Evolutionary conservation across 2,329 filamentous ascomycete species (phyloP), one percentile per base, ranked within the genome.

Genomic region (Huntiella savannae): DNA sequence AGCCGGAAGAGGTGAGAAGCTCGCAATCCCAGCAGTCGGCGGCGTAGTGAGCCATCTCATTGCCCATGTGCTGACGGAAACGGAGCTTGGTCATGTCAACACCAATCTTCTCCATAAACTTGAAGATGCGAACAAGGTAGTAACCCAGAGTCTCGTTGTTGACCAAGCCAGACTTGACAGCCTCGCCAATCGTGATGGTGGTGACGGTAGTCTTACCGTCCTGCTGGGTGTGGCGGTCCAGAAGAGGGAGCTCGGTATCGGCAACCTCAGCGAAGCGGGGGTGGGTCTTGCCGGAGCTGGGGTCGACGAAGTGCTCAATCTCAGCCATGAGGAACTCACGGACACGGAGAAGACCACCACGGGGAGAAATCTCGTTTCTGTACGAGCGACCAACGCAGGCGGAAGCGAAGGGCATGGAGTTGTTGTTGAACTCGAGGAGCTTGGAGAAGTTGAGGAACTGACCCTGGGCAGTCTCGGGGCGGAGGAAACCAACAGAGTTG

Each of bases 301-400:
- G 91, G 57, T 98, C 91, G 54, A 98, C 91, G 59, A 84, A 98
- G 63, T 98, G 91, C 68, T 98, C 91, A 55, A 98, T 94, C 65
- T 98, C 91, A 17, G 88, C 91, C 91, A 98, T 96, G 56, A 95
- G 66, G 66, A 98, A 96, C 62, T 98, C 91, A 56, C 91, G 83
- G 38, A 98, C 91, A 55, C 91, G 82, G 49, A 98, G 67, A 36
- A 98, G 77, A 64, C 91, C 91, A 52, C 84, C 76, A 47, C 91
- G 77, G 7, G 91, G 91, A 0, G 91, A 95, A 55, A 98, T 95
- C 60, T 98, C 91, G 61, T 98, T 98, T 57, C 91, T 78, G 73
- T 94, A 96, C 1, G 88, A 95, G 65, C 94, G 94, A 63, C 91
- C 91, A 60, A 98, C 92, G 35, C 84, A 93, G 40, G 91, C 91